A percentile compares a stretch with the other conserved stretches of the same genome.
Evolutionary conservation across 768 basidiomycete genomes (phyloP).

Genomic region (Suillus decipiens): DNA sequence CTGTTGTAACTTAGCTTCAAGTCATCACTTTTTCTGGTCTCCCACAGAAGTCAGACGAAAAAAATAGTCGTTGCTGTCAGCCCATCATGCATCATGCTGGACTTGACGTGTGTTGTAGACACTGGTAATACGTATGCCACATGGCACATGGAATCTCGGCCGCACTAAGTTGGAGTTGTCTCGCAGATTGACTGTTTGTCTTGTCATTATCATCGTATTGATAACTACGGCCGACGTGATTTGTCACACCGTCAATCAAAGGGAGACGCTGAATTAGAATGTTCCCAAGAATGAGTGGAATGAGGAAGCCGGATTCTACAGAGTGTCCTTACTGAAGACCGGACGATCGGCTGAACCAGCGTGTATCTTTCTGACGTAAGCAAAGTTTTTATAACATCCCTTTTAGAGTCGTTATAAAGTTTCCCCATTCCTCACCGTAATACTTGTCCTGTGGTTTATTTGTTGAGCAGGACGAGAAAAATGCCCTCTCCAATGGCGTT

Average conservation of each 20-base stretch:
- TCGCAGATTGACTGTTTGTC: no score
- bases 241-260: neutral
- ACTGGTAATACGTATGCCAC: no score
- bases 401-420: neutral
- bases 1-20: neutral
- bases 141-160: no score
- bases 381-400: neutral
- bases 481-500: conserved; percentile 70
- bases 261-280: neutral
- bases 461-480: conserved; percentile 11
- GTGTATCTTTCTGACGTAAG: conserved; percentile 1
- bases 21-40: neutral
- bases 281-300: neutral
- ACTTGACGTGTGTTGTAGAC: no score
- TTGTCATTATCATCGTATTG: neutral
- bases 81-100: no score
- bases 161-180: no score
- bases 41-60: neutral
- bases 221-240: neutral
- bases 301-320: neutral
- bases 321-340: neutral
- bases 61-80: no score
- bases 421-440: conserved; percentile 8
- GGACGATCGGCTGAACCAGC: neutral
- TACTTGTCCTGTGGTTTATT: conserved; percentile 15